These are phyloP conservation scores for Ilex aquifolium DNA, from an alignment of 257 asterid species.

Conservation along the genomic window DNA sequence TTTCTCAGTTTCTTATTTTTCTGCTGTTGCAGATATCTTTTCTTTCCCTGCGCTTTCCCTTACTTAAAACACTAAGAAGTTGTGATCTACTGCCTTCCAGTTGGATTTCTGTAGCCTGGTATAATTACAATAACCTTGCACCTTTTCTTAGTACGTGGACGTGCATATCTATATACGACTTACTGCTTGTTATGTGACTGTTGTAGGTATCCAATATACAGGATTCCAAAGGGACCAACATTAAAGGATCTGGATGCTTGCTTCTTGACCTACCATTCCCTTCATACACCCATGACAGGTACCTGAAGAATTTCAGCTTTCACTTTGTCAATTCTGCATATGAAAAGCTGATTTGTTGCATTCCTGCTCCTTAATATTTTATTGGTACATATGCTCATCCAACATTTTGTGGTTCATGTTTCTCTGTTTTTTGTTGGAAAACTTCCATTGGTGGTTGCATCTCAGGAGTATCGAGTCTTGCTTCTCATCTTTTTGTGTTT, in stretches of 20 bases:
- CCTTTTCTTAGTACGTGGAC: neutral
- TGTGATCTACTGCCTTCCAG: slow-evolving; percentile 81
- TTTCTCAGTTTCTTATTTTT: neutral
- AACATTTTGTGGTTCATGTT: no score
- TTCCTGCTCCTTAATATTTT: no score
- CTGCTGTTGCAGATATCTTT: slow-evolving; percentile 49
- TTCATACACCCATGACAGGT: slow-evolving; percentile 78
- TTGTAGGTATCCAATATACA: slow-evolving; percentile 87
- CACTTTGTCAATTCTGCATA: no score
- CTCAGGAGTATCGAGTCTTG: no score
- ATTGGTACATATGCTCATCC: no score
- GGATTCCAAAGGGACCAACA: slow-evolving; percentile 90
- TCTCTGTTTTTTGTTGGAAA: no score
- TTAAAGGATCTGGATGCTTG: slow-evolving; percentile 87
- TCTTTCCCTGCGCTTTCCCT: slow-evolving; percentile 58
- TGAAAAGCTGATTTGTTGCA: no score
- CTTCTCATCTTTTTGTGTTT: no score
- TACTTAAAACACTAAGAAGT: slow-evolving; percentile 60
- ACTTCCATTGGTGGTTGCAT: no score
- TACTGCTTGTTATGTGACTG: slow-evolving; percentile 7
- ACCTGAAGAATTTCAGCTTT: slow-evolving; percentile 3
- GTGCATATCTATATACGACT: neutral
- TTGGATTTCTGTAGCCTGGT: slow-evolving; percentile 99
- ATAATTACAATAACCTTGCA: slow-evolving; percentile 4
- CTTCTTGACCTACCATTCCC: slow-evolving; percentile 87